Evolutionary conservation across 2,329 filamentous ascomycete genomes (phyloP), one percentile per base, ranked within the genome.

Genomic region (Apiospora arundinis): DNA sequence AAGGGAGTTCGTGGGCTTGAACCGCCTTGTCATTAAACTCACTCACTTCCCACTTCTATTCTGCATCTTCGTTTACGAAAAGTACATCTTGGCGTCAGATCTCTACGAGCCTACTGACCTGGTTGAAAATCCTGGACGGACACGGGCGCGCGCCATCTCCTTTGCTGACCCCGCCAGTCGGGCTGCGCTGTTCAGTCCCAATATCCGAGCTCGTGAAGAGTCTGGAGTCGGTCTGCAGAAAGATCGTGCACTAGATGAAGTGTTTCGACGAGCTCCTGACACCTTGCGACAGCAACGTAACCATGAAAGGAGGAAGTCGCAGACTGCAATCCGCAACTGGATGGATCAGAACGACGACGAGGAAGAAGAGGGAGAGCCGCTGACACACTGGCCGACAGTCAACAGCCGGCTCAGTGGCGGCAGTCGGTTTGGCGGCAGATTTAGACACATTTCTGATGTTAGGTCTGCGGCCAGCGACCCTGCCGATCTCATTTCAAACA

Each of bases 1-100:
- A 75, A 90, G 90, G 52, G 89, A 91, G 67, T 98, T 96, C 77
- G 92, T 98, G 74, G 92, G 90, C 78, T 84, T 97, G 74, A 98
- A 98, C 80, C 90, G 95, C n/a, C 92, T 90, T 0, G 90, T 97
- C 72, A 98, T 98, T 85, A 98, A 98, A 79, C 82, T 92, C 56
- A 97, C 95, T 0, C 95, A 98, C 81, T 92, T 96, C 73, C 95
- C 95, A 0, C 88, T 98, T 2, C 83, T 98, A 0, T 95, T 97
- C 78, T 87, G 89, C 71, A 97, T 98, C 70, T 98, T 93, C 78
- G 76, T 93, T 25, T 98, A 98, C 80, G 95, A 98, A 81, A 92
- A 91, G 72, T 86, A 93, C 48, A 89, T 96, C 76, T 85, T 98
- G 40, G 91, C 93, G 3, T 87, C 91, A 1, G 89, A 89, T 2